Evolutionary conservation across 768 basidiomycete genomes (phyloP).

Genomic region (Russula abietina): DNA sequence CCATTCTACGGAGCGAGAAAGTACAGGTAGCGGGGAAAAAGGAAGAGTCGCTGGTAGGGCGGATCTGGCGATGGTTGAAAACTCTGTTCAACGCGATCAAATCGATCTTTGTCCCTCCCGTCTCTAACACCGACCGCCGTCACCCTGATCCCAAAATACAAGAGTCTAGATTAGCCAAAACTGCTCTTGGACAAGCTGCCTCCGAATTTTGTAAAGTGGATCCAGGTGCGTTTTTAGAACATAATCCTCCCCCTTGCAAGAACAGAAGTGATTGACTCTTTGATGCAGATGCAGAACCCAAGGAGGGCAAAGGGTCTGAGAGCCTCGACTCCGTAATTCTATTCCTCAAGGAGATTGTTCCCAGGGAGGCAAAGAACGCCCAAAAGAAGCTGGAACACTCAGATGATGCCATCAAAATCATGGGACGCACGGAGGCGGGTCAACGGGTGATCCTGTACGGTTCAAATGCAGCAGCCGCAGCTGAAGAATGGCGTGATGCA

Average conservation of each 20-base stretch:
- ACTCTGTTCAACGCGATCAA: slow-evolving; percentile 12
- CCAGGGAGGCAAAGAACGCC: too few relatives aligned
- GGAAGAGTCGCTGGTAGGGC: background rate
- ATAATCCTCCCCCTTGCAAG: too few relatives aligned
- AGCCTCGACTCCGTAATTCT: slow-evolving; percentile 13
- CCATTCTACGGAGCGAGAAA: too few relatives aligned
- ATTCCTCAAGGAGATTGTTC: too few relatives aligned
- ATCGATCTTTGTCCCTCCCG: slow-evolving; percentile 1
- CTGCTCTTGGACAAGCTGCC: slow-evolving; percentile 10
- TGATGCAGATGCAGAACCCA: slow-evolving; percentile 7
- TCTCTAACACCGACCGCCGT: too few relatives aligned
- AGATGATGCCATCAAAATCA: too few relatives aligned
- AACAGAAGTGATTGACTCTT: too few relatives aligned
- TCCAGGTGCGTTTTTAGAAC: slow-evolving; percentile 1
- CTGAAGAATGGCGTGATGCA: too few relatives aligned
- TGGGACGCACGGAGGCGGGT: slow-evolving; percentile 17
- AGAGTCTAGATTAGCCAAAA: background rate
- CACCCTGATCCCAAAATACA: too few relatives aligned
- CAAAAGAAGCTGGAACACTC: too few relatives aligned
- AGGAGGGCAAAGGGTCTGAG: slow-evolving; percentile 5
- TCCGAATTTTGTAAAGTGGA: slow-evolving; percentile 1
- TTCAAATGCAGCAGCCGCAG: background rate
- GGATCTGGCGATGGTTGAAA: slow-evolving; percentile 15
- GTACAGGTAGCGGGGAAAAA: background rate
- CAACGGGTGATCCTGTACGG: slow-evolving; percentile 7